Evolutionary conservation across 257 asterid genomes (phyloP).

Genomic region (Solanum gandarillasii): DNA sequence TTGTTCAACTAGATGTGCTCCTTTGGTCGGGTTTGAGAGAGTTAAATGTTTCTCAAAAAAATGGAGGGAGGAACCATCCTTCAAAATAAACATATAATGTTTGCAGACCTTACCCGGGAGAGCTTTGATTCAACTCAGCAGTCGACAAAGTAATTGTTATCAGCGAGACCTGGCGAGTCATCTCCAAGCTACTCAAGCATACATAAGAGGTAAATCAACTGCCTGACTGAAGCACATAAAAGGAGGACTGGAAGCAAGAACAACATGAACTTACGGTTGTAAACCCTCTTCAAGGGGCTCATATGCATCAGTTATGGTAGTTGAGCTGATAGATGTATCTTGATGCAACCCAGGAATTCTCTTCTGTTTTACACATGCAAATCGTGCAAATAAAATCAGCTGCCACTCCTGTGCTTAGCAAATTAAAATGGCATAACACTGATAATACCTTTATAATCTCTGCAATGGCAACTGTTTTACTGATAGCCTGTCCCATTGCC

Average conservation of each 20-base stretch:
- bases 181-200: conserved; percentile 39
- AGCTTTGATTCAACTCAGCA: conserved; percentile 33
- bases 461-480: conserved; percentile 46
- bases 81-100: background rate
- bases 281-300: conserved; percentile 58
- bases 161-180: conserved; percentile 50
- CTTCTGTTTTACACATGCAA: conserved; percentile 19
- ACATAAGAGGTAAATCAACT: background rate
- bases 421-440: background rate
- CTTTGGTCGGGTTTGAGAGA: background rate
- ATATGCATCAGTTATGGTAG: conserved; percentile 45
- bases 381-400: background rate
- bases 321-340: conserved; percentile 42
- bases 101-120: conserved; percentile 36
- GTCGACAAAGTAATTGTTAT: conserved; percentile 38
- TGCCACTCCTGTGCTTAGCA: background rate
- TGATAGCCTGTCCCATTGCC: conserved; percentile 61
- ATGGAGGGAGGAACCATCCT: background rate
- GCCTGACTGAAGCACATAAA: background rate
- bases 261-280: conserved; percentile 26
- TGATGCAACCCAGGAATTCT: conserved; percentile 38
- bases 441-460: conserved; percentile 46
- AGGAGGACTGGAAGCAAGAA: background rate
- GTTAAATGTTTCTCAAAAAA: background rate
- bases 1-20: background rate